Evolutionary conservation across 164 flowering plant genomes (phyloP).

Genomic region (Houttuynia cordata): DNA sequence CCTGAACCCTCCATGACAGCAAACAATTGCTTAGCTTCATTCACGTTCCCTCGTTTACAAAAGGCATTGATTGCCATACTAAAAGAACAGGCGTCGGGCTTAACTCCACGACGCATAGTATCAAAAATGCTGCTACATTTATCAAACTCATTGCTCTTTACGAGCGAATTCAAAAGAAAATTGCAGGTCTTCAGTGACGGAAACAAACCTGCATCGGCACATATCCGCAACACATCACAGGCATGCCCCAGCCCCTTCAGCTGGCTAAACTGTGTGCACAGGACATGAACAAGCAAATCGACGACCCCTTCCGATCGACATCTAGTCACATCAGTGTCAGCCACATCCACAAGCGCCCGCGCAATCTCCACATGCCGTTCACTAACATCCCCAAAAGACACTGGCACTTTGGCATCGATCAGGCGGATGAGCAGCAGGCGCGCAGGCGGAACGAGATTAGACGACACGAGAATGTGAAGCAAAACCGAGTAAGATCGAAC

Average conservation of each 20-base stretch:
- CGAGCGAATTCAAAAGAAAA: conserved; percentile 46
- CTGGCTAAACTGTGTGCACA: conserved; percentile 32
- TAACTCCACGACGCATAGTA: conserved; percentile 18
- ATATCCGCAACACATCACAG: conserved; percentile 32
- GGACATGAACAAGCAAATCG: conserved; percentile 60
- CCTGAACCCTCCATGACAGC: conserved; percentile 40
- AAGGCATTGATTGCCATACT: conserved; percentile 47
- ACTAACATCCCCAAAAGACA: conserved; percentile 9
- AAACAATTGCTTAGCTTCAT: conserved; percentile 46
- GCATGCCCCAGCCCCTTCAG: conserved; percentile 22
- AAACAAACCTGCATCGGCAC: conserved; percentile 27
- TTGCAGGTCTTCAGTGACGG: conserved; percentile 56
- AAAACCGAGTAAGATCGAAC: conserved; percentile 49
- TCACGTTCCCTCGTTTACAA: conserved; percentile 41
- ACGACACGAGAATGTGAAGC: conserved; percentile 34
- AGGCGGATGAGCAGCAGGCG: conserved; percentile 52
- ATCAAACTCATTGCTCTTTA: conserved; percentile 34
- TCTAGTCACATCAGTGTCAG: background rate
- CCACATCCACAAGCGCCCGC: conserved; percentile 8
- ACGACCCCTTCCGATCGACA: conserved; percentile 1
- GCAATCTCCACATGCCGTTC: conserved; percentile 35
- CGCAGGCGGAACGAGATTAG: conserved; percentile 32
- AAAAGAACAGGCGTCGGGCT: conserved; percentile 43
- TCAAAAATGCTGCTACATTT: conserved; percentile 36
- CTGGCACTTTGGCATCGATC: conserved; percentile 46